Base-by-base conservation (phyloP, 2,329 filamentous ascomycete species). In the Cadophora sp. region DNA sequence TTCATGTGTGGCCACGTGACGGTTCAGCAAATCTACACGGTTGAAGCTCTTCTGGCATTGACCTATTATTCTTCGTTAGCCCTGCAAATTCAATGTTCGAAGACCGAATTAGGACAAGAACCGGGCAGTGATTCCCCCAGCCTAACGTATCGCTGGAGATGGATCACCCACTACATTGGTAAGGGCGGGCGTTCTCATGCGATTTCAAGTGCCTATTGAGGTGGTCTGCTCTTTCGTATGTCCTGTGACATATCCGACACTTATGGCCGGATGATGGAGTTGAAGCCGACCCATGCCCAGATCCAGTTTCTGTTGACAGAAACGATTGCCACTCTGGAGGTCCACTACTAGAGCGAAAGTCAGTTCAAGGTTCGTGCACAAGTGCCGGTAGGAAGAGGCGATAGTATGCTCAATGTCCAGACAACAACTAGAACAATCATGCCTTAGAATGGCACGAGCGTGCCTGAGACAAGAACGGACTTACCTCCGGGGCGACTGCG, bases 131-230 rank as follows among this genome's bases (percentile, higher is more conserved):
- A n/a, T n/a, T n/a, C n/a, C n/a, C n/a, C n/a, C n/a, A n/a, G n/a
- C n/a, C n/a, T n/a, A n/a, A n/a, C n/a, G n/a, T n/a, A n/a, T n/a
- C n/a, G n/a, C n/a, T n/a, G n/a, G n/a, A n/a, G n/a, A n/a, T n/a
- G n/a, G n/a, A n/a, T n/a, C n/a, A n/a, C n/a, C n/a, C n/a, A n/a
- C 67, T 29, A 51, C 71, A 73, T 24, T 65, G 66, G 56, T 67
- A 67, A 27, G 60, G 70, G 14, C 72, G 71, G 29, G 72, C 66
- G 62, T 73, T 73, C 63, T 73, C 72, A 64, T 73, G 72, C 19
- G 64, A 71, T 53, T 64, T 73, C 22, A 72, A 43, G 37, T 63
- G 61, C 24, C 61, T 46, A 29, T 40, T 72, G 46, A 65, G 67
- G 24, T 69, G 64, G 27, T 73, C 72, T 34, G 66, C 66, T 31